phyloP scores from a whole-genome alignment of 768 basidiomycete species.

The Trametes cinnabarina region DNA sequence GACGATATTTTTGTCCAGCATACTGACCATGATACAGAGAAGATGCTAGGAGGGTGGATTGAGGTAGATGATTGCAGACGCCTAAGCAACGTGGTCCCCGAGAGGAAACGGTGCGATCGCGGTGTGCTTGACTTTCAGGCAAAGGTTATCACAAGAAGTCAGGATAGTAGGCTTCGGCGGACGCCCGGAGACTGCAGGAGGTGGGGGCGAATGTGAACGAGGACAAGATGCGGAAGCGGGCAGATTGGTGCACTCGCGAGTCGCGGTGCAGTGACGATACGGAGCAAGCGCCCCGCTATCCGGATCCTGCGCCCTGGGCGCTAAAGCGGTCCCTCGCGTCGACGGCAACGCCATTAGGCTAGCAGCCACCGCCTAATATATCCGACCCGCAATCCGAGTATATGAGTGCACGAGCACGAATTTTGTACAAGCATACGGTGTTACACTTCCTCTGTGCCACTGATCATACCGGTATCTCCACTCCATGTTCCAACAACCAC shows the following conservation, averaged over 20 bases:
- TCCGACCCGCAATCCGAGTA: too few species aligned
- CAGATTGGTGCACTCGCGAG: neutral
- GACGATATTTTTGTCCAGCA: conserved; percentile 4
- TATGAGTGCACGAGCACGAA: too few species aligned
- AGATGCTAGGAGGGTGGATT: neutral
- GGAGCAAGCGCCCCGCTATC: neutral
- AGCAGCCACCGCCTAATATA: too few species aligned
- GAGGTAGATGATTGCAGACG: conserved; percentile 7
- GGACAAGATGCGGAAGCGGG: conserved; percentile 3
- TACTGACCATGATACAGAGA: conserved; percentile 20
- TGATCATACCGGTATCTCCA: conserved; percentile 18
- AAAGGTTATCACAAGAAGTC: neutral
- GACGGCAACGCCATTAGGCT: too few species aligned
- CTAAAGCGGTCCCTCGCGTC: neutral
- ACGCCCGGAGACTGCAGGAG: neutral
- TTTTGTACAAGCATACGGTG: neutral
- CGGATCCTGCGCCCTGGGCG: neutral
- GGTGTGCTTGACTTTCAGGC: neutral
- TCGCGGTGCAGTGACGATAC: neutral
- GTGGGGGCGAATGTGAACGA: neutral
- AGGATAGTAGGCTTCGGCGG: neutral
- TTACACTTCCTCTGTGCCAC: neutral
- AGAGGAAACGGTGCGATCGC: conserved; percentile 4
- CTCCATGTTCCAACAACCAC: conserved; percentile 34
- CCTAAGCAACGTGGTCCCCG: conserved; percentile 16